A percentile compares a stretch with the other conserved stretches of the same genome.
phyloP scores from a whole-genome alignment of 2,329 filamentous ascomycete species.

The Amauroascus niger region DNA sequence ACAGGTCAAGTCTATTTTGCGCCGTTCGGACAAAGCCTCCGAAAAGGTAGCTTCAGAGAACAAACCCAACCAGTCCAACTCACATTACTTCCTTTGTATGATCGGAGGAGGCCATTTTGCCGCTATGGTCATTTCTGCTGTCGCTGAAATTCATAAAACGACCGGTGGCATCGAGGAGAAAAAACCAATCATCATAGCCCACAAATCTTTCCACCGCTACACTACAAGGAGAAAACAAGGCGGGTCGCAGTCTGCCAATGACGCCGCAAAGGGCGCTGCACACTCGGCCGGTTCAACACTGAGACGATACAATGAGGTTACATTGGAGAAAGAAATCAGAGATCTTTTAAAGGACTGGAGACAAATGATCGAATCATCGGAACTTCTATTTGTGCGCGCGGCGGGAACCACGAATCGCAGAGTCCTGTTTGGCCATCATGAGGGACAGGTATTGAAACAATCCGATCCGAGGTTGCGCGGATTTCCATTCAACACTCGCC shows the following conservation, averaged over 20 bases:
- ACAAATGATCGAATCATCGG: slow-evolving; percentile 67
- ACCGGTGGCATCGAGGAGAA: slow-evolving; percentile 63
- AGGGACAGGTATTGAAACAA: slow-evolving; percentile 68
- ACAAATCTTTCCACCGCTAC: slow-evolving; percentile 97
- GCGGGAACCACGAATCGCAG: slow-evolving; percentile 77
- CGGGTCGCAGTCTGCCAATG: slow-evolving; percentile 86
- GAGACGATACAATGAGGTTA: slow-evolving; percentile 87
- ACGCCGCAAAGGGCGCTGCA: slow-evolving; percentile 84
- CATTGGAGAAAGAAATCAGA: slow-evolving; percentile 78
- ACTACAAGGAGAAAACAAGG: slow-evolving; percentile 94
- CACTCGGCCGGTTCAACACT: slow-evolving; percentile 87
- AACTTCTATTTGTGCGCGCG: slow-evolving; percentile 80
- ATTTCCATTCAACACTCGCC: slow-evolving; percentile 85
- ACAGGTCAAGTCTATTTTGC: slow-evolving; percentile 57
- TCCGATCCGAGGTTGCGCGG: slow-evolving; percentile 73
- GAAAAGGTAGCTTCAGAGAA: slow-evolving; percentile 39
- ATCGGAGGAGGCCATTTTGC: slow-evolving; percentile 97
- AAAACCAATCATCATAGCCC: slow-evolving; percentile 78
- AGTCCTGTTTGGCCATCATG: slow-evolving; percentile 84
- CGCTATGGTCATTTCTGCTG: slow-evolving; percentile 84
- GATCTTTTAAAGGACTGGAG: slow-evolving; percentile 77
- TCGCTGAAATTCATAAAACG: slow-evolving; percentile 66
- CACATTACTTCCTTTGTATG: slow-evolving; percentile 95
- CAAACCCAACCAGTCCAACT: slow-evolving; percentile 56
- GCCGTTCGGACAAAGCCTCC: slow-evolving; percentile 27